A percentile compares a stretch with the other conserved stretches of the same genome.
Evolutionary conservation across 108 stramenopile genomes (phyloP).

Genomic region (Tribonema minus): DNA sequence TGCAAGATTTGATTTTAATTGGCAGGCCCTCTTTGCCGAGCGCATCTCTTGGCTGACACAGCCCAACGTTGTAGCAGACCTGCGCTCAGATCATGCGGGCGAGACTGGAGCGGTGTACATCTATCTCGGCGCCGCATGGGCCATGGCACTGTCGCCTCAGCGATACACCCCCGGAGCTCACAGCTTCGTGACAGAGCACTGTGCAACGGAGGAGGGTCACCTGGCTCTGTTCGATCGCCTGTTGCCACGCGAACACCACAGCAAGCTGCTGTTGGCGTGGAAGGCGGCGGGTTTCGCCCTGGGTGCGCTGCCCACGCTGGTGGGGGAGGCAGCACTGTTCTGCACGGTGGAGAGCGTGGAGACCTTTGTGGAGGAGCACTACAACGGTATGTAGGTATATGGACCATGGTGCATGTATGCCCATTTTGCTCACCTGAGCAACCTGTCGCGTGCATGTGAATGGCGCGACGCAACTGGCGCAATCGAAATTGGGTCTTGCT

Average conservation of each 20-base stretch:
- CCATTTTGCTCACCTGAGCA: too few species aligned
- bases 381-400: neutral
- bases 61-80: too few species aligned
- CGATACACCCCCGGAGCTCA: neutral
- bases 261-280: conserved; percentile 2
- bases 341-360: conserved; percentile 20
- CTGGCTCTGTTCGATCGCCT: neutral
- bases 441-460: too few species aligned
- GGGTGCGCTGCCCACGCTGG: neutral
- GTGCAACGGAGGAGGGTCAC: neutral
- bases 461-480: too few species aligned
- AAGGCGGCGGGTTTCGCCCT: neutral
- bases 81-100: too few species aligned
- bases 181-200: neutral
- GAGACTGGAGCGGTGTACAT: conserved; percentile 3
- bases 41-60: too few species aligned
- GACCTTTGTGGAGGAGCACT: conserved; percentile 31
- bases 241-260: neutral
- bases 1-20: too few species aligned
- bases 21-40: too few species aligned
- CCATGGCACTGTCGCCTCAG: neutral
- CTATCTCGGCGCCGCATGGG: conserved; percentile 1
- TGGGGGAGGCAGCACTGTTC: conserved; percentile 10
- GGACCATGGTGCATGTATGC: neutral
- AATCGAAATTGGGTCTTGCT: too few species aligned